Conservation (phyloP, 2,329 filamentous ascomycete genomes). For the Aspergillus eucalypticola region DNA sequence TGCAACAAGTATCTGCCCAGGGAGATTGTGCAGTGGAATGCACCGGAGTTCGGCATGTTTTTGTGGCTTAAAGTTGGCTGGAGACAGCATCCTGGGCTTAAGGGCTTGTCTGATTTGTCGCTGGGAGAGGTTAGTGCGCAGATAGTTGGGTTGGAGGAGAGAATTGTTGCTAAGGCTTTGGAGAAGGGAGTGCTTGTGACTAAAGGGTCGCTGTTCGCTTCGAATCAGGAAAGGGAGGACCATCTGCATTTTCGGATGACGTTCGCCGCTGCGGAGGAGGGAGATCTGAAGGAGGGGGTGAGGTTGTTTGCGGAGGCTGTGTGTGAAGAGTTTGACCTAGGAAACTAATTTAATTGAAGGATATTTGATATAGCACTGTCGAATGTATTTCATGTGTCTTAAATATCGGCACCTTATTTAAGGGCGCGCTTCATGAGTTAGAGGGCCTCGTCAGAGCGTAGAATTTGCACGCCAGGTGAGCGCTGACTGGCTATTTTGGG, state of each 20-base stretch:
- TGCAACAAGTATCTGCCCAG: conserved; percentile 73
- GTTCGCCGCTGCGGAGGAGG: neutral
- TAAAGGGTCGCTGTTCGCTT: neutral
- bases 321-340: neutral
- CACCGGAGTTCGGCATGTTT: conserved; percentile 66
- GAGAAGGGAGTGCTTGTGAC: neutral
- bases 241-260: conserved; percentile 2
- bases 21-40: conserved; percentile 72
- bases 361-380: too few species aligned
- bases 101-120: neutral
- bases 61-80: conserved; percentile 5
- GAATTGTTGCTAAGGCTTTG: neutral
- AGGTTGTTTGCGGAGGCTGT: neutral
- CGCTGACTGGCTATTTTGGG: too few species aligned
- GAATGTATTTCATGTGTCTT: too few species aligned
- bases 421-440: too few species aligned
- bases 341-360: neutral
- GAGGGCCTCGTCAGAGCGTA: too few species aligned
- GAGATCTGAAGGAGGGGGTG: conserved; percentile 4
- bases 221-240: neutral
- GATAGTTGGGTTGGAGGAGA: neutral
- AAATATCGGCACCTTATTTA: too few species aligned
- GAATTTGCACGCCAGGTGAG: too few species aligned
- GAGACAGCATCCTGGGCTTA: neutral
- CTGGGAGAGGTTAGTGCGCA: neutral